Base-by-base conservation (phyloP, 2,329 filamentous ascomycete genomes). In the Aureobasidium namibiae region DNA sequence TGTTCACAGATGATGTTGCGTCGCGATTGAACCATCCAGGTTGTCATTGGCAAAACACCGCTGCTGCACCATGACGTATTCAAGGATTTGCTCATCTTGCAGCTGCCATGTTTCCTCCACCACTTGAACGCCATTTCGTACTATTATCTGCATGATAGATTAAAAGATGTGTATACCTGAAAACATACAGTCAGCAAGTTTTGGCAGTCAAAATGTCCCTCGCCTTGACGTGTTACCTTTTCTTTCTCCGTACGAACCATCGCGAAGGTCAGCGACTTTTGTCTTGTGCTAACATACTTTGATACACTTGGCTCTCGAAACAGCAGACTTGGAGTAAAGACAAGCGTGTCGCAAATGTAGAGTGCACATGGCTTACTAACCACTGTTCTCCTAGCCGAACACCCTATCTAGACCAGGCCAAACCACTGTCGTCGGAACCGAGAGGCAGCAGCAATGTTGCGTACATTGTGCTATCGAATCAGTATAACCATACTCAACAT, bases 401-500 rank as follows among this genome's bases (percentile, higher is more conserved):
- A n/a, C n/a, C n/a, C n/a, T n/a, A n/a, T n/a, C n/a, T n/a, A n/a
- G 4, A 8, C 3, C 23, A 24, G 14, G 4, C 14, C 5, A 10
- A 7, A 16, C 13, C 9, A 13, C 16, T n/a, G 33, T n/a, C 10
- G 16, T 46, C 26, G 18, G 1, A 16, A 14, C n/a, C 10, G 18
- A 18, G 21, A 13, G 13, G 1, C 44, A 33, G 36, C 13, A 56
- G 13, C 14, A 26, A 56, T 56, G 52, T 31, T 56, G 21, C 39
- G 52, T 9, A 56, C 52, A 18, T 39, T 56, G 18, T 56, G 39
- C 52, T 56, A 56, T 14, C 71, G 72, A 36, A 61, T 73, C 54
- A 60, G 67, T 60, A 67, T 75, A 46, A 68, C 67, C 34, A 52
- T 68, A 48, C 64, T 74, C 63, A 76, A 75, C 66, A 67, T 75